phyloP scores from a whole-genome alignment of 2,329 filamentous ascomycete species.

The Colletotrichum sp. region DNA sequence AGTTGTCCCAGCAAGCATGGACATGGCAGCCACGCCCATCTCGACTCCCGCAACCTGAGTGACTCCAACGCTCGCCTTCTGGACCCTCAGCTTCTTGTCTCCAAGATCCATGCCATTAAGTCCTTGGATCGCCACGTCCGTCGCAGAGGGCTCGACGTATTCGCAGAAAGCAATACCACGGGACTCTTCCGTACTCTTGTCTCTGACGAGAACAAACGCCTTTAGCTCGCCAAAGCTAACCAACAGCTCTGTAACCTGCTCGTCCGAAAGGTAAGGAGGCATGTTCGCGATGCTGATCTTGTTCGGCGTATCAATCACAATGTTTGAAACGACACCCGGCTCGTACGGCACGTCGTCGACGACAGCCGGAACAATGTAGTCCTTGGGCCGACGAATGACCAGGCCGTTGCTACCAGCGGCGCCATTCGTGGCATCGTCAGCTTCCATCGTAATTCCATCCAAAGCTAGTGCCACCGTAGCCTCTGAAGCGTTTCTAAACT shows the following conservation, averaged over 20 bases:
- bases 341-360: constrained; percentile 76
- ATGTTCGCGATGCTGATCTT: constrained; percentile 95
- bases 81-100: constrained; percentile 83
- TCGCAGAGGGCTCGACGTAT: constrained; percentile 79
- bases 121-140: constrained; percentile 86
- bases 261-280: constrained; percentile 84
- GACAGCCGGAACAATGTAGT: constrained; percentile 91
- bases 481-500: constrained; percentile 88
- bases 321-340: constrained; percentile 76
- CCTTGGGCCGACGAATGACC: constrained; percentile 85
- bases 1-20: constrained; percentile 91
- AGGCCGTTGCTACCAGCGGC: constrained; percentile 61
- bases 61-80: constrained; percentile 88
- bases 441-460: constrained; percentile 88
- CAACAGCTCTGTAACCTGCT: constrained; percentile 89
- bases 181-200: constrained; percentile 83
- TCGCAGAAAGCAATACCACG: constrained; percentile 96
- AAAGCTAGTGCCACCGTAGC: constrained; percentile 90
- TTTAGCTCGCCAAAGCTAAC: constrained; percentile 93
- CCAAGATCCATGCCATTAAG: constrained; percentile 94
- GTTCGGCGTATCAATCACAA: constrained; percentile 90
- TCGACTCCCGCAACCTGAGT: constrained; percentile 93
- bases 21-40: constrained; percentile 97
- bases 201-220: constrained; percentile 89
- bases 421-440: constrained; percentile 65